Evolutionary conservation across 306 rosid genomes (phyloP), one percentile per base, ranked within the genome.

Genomic region (Oxytropis ochrocephala): DNA sequence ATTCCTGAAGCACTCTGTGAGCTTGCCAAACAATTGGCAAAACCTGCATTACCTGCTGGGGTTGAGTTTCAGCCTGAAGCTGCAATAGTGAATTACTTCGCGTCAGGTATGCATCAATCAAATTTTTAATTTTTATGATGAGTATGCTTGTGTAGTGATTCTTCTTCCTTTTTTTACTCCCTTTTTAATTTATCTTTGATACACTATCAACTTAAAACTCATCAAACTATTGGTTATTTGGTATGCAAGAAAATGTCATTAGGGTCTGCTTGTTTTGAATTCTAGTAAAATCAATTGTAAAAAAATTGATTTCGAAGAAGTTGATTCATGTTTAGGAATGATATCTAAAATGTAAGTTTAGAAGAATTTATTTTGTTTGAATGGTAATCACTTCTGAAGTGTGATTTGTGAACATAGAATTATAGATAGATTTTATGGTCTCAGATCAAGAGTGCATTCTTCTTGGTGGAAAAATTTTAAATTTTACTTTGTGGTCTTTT

Each of bases 51-150:
- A 82, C 92, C 96, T 17, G 61, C 51, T 11, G 95, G 88, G 33
- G 91, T 82, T 84, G 96, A 85, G 49, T 94, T 88, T 85, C 85
- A 77, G 69, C 96, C 96, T 59, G 99, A 94, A 83, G 99, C 86
- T 48, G 95, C 99, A 70, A 94, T 94, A 61, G 97, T 90, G 56
- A 94, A 91, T 75, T 94, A 94, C 85, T 94, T 94, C 46, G 87
- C 89, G 27, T 81, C 72, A 48, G 98, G 98, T 90, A 82, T 29
- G 73, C 62, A 42, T 11, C 19, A 8, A 67, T 27, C 5, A 16
- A 8, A 10, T 55, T n/a, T 64, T 59, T 66, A 12, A 39, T 49
- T 17, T 53, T 46, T 64, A 35, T 70, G 17, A 16, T 17, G 56
- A 69, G 51, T 32, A 41, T 33, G 3, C 10, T 21, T 70, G 35